Evolutionary conservation across 2,329 filamentous ascomycete species (phyloP).

Genomic region (Pestalotiopsis sp.): DNA sequence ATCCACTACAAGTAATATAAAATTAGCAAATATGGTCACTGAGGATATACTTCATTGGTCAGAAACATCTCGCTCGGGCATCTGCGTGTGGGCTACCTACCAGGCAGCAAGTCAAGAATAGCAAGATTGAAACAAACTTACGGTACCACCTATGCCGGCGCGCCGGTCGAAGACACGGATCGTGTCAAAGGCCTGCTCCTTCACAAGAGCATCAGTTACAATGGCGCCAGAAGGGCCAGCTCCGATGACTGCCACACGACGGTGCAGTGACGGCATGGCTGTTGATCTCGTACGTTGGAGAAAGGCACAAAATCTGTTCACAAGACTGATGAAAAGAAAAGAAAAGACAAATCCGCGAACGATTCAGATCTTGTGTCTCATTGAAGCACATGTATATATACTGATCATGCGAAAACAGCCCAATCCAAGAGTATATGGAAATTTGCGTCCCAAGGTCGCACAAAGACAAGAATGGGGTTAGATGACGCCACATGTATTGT

Average conservation of each 20-base stretch:
- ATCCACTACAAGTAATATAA: constrained; percentile 22
- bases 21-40: no score
- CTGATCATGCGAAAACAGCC: neutral
- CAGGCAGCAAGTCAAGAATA: no score
- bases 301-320: neutral
- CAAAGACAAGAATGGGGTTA: neutral
- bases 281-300: neutral
- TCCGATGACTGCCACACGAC: constrained; percentile 58
- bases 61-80: no score
- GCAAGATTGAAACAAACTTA: neutral
- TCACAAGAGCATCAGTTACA: constrained; percentile 56
- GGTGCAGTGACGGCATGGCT: constrained; percentile 19
- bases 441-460: neutral
- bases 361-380: no score
- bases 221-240: constrained; percentile 61
- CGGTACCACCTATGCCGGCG: constrained; percentile 21
- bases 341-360: no score
- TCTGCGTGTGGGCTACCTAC: no score
- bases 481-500: constrained; percentile 9
- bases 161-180: constrained; percentile 63
- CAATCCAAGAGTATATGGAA: neutral
- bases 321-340: neutral
- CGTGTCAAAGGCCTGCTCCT: constrained; percentile 57
- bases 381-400: neutral
- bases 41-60: no score